phyloP scores from a whole-genome alignment of 306 rosid species.

The Quercus agrifolia region DNA sequence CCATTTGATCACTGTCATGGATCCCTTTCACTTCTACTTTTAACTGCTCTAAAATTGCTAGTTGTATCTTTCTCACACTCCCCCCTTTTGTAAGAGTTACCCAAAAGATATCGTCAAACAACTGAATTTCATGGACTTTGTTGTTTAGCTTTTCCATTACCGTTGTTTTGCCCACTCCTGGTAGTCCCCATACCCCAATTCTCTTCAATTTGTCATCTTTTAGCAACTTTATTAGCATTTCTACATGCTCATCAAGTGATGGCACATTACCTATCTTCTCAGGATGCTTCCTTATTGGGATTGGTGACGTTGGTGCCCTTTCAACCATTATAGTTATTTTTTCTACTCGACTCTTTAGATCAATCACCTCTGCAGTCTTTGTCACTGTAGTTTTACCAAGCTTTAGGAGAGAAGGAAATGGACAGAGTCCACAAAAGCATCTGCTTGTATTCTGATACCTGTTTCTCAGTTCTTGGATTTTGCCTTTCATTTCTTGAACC shows the following conservation, averaged over 20 bases:
- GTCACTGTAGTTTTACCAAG: neutral
- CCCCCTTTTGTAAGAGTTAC: neutral
- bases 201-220: neutral
- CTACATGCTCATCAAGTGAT: neutral
- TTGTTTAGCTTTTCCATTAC: neutral
- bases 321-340: neutral
- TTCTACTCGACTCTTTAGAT: neutral
- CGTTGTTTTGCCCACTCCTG: neutral
- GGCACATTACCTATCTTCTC: neutral
- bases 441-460: neutral
- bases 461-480: neutral
- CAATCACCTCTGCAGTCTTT: neutral
- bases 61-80: neutral
- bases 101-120: neutral
- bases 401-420: neutral
- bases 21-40: neutral
- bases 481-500: neutral
- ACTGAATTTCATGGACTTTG: neutral
- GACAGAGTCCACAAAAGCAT: neutral
- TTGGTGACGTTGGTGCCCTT: neutral
- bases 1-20: neutral
- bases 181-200: neutral
- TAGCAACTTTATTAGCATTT: neutral
- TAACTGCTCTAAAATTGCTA: neutral
- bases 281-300: neutral